Evolutionary conservation across 495 filamentous ascomycete species (phyloP).

Genomic region (Penicillium alfredii): DNA sequence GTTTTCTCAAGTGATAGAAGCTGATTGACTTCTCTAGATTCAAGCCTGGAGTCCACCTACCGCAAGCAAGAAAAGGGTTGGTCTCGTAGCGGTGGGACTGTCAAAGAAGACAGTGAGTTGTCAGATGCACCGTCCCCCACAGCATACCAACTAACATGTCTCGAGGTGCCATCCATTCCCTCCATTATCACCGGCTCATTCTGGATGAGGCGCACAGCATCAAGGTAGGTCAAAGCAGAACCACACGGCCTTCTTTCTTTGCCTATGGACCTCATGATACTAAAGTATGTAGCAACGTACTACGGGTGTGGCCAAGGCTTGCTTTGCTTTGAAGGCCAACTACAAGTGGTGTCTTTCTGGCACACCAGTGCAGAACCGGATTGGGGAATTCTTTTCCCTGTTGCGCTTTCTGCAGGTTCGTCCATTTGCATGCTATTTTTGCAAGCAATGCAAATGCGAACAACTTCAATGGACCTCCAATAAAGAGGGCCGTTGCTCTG

Average conservation of each 20-base stretch:
- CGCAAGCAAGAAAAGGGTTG: slow-evolving; percentile 91
- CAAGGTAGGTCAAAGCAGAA: slow-evolving; percentile 65
- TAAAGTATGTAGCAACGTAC: slow-evolving; percentile 53
- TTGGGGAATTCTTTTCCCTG: slow-evolving; percentile 94
- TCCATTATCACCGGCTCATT: slow-evolving; percentile 84
- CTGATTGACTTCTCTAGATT: slow-evolving; percentile 47
- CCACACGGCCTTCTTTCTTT: no score
- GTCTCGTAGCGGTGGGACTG: slow-evolving; percentile 64
- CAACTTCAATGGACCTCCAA: slow-evolving; percentile 78
- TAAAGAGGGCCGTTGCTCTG: slow-evolving; percentile 57
- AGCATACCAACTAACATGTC: slow-evolving; percentile 4
- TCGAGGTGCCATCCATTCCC: slow-evolving; percentile 65
- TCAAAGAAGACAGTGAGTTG: slow-evolving; percentile 69
- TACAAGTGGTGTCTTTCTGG: slow-evolving; percentile 95
- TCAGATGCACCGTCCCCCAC: neutral
- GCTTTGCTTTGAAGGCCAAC: slow-evolving; percentile 77
- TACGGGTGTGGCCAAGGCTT: slow-evolving; percentile 88
- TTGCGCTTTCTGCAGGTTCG: slow-evolving; percentile 80
- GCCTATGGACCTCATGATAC: slow-evolving; percentile 1
- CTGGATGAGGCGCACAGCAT: slow-evolving; percentile 97
- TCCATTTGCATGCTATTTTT: slow-evolving; percentile 91
- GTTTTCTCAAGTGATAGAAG: neutral
- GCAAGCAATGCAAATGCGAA: slow-evolving; percentile 73
- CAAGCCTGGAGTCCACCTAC: slow-evolving; percentile 83
- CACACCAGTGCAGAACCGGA: slow-evolving; percentile 92